Base-by-base conservation (phyloP, 495 filamentous ascomycete genomes). In the Podospora pseudocomata region DNA sequence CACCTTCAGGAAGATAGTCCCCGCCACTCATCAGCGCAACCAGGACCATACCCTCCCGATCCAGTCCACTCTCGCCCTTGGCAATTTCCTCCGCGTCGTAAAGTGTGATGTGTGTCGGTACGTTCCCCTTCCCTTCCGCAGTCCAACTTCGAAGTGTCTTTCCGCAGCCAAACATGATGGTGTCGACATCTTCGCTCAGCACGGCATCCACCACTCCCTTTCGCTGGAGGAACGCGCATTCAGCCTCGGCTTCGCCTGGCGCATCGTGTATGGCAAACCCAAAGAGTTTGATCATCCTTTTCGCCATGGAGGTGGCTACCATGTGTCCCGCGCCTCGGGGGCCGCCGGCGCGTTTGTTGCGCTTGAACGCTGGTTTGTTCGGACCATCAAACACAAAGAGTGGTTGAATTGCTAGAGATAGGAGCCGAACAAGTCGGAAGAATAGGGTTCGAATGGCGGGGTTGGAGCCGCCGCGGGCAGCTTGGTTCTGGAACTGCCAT, bases 331-430 rank as follows among this genome's bases (percentile, higher is more conserved):
- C 69, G 72, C 82, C 65, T 13, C 39, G 9, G 0, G 39, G 39
- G 64, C 80, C 78, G 2, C 78, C 78, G 3, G 86, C 86, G 19
- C 86, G 85, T 67, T 88, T 90, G 70, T 94, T 92, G 58, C 96
- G 85, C 74, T 99, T 99, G 82, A 97, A 95, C 0, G 87, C 84
- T 0, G 96, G 96, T 65, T 96, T 96, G 53, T 95, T 85, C 0
- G 87, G 88, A 4, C 96, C 96, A 80, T 99, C 96, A 73, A 98
- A 99, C 18, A 99, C 90, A 75, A 99, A 97, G 11, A 99, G 83
- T 1, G 96, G 93, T 32, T 93, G 89, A 30, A 99, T 90, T 11
- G 89, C 89, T 44, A 91, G 83, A 16, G 89, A 83, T 11, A 98
- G 82, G 0, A 99, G 87, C 44, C 93, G 92, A 5, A 96, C 79